These are phyloP conservation scores for Iris macrosiphon DNA, from an alignment of 106 monocot genomes.

Conservation along the genomic window DNA sequence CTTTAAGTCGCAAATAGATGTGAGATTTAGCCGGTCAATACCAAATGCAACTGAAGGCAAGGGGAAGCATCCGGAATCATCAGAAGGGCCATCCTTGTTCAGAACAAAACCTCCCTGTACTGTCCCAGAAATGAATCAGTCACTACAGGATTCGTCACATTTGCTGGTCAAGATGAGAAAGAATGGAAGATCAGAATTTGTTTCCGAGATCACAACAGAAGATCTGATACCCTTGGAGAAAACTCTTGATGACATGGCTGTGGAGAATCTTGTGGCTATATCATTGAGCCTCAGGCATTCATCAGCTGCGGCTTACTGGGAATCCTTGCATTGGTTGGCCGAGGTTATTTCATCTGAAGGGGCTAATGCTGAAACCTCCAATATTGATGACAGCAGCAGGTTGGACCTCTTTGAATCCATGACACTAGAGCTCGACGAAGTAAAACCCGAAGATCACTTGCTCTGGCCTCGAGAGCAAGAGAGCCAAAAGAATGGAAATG, in stretches of 20 bases:
- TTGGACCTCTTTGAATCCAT: conserved; percentile 61
- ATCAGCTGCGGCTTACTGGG: not conserved
- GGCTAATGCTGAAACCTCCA: not conserved
- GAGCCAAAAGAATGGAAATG: conserved; percentile 4
- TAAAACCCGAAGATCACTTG: conserved; percentile 33
- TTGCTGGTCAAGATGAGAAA: too few relatives aligned
- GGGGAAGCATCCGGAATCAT: too few relatives aligned
- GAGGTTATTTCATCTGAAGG: conserved; percentile 27
- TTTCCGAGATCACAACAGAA: not conserved
- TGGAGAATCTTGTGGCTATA: conserved; percentile 44
- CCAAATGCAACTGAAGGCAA: too few relatives aligned
- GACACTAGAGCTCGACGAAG: conserved; percentile 58
- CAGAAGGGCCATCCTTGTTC: too few relatives aligned
- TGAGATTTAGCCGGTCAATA: not conserved
- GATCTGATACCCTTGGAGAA: not conserved
- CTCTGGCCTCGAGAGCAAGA: not conserved
- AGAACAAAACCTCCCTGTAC: too few relatives aligned
- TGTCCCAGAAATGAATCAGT: too few relatives aligned
- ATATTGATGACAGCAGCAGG: conserved; percentile 20
- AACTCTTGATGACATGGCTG: conserved; percentile 15
- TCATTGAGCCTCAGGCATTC: conserved; percentile 10
- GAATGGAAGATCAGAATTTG: not conserved
- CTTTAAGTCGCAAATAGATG: not conserved
- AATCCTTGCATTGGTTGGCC: conserved; percentile 50
- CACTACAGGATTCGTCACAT: too few relatives aligned